Evolutionary conservation across 2,329 filamentous ascomycete genomes (phyloP), one percentile per base, ranked within the genome.

Genomic region (Rhinocladiella similis): DNA sequence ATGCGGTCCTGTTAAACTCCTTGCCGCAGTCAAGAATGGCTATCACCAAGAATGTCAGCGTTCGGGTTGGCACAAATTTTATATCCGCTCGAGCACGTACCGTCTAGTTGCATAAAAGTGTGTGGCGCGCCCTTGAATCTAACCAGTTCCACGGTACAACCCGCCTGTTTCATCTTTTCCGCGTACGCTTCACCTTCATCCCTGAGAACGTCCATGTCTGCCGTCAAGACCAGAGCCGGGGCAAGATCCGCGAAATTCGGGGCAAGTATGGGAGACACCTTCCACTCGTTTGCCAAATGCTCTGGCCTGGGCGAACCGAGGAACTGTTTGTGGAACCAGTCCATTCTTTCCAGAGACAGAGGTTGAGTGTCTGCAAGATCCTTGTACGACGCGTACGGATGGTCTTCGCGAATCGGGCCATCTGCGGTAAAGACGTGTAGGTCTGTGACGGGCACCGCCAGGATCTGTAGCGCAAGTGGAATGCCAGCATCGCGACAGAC

Each of bases 181-280:
- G 67, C 72, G 62, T 75, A 75, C 9, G 65, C 67, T 56, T 73
- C 73, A 14, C 70, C 73, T 63, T 76, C 73, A 42, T 75, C 72
- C 14, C 73, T 22, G 4, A 53, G 29, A 13, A 46, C 41, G 60
- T 75, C 73, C 64, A 75, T 68, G 60, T 75, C 73, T 9, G 73
- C 73, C 1, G 71, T 75, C 50, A 69, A 67, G 16, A 75, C 65
- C 46, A 75, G 58, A 3, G 74, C 73, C 3, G 73, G 72, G 10
- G 73, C 73, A 29, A 76, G 56, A 43, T 67, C 63, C 10, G 62
- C 49, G 38, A 75, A 73, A 47, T 67, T 67, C 2, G 69, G 65
- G 3, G 72, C 68, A 14, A 70, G 59, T n/a, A 75, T 74, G 3
- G 73, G 73, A 3, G 72, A 74, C 42, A 75, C 73, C 50, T 71